Base-by-base conservation (phyloP, 345 rosid species). In the Eutrema japonicum region DNA sequence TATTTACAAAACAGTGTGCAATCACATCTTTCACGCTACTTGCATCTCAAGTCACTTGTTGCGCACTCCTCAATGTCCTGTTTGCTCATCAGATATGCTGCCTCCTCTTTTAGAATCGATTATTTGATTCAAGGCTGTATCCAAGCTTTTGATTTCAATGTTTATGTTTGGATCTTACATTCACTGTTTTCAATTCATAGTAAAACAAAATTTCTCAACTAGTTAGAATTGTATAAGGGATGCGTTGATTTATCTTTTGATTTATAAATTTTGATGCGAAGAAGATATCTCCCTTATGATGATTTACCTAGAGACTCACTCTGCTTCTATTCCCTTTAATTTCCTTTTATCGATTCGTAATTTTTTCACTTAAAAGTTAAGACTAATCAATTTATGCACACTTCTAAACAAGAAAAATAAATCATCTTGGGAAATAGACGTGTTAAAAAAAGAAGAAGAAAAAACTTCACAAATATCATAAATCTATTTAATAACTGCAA, bases 1-100 rank as follows among this genome's bases (percentile, higher is more conserved):
- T 51, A 38, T 40, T 38, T 5, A 38, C 22, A 66, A 52, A 51
- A 66, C 49, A 40, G 12, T 14, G 6, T 52, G 71, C 13, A 51
- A 40, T 40, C 71, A 66, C 40, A 51, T 66, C 12, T 52, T 52
- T 6, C 60, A n/a, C n/a, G 61, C 10, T 52, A 27, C 29, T 66
- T 66, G 60, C 12, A 66, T 66, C 40, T 52, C 71, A 35, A 38
- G 35, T 43, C 59, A 68, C 73, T 32, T 55, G 73, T 12, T 45
- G 47, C 27, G 8, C 18, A 45, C 40, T 56, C 55, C 35, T 18
- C 54, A 12, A 2, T 55, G 64, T 43, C 64, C 16, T 54, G 32
- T 54, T 30, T 68, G 64, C 16, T 54, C 3, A 6, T 1, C 3
- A 14, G 6, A 45, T 3, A 8, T 66, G 55, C 14, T 1, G 4